Percentiles rank a stretch among this genome's conserved stretches.
Conservation (phyloP, 2,329 filamentous ascomycete species). For the Sporothrix inflata region DNA sequence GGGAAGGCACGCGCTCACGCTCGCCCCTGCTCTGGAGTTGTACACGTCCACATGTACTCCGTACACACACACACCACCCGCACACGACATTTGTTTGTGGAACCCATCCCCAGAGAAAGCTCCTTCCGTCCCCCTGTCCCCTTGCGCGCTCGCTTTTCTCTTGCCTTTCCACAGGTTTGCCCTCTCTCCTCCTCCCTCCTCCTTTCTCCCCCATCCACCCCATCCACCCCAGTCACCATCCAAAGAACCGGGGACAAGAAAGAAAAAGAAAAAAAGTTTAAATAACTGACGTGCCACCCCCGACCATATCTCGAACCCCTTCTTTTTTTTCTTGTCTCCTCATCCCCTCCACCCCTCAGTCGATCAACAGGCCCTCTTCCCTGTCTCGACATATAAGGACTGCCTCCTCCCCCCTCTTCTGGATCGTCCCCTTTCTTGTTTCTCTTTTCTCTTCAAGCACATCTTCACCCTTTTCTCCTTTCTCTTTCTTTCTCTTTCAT, state of each 20-base stretch:
- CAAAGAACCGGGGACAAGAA: slow-evolving; percentile 2
- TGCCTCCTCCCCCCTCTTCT: not conserved
- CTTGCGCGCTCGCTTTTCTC: not conserved
- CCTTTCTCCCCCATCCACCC: not conserved
- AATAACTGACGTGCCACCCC: slow-evolving; percentile 30
- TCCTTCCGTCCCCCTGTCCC: not conserved
- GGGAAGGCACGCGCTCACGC: slow-evolving; percentile 19
- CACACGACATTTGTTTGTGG: slow-evolving; percentile 15
- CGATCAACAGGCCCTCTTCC: slow-evolving; percentile 20
- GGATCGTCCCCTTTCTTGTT: not conserved
- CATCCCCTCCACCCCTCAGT: slow-evolving; percentile 18
- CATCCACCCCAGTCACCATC: slow-evolving; percentile 15
- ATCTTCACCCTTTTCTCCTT: not conserved
- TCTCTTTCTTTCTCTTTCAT: not conserved
- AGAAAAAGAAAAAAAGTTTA: slow-evolving; percentile 24
- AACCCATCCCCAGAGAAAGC: slow-evolving; percentile 17
- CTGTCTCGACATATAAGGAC: slow-evolving; percentile 24
- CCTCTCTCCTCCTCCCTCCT: not conserved
- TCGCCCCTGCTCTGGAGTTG: too few species aligned
- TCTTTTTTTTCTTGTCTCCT: not conserved
- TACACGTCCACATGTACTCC: not conserved
- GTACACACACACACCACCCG: not conserved
- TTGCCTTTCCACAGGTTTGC: not conserved
- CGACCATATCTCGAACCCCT: not conserved
- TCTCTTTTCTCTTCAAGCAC: not conserved